Evolutionary conservation across 768 basidiomycete species (phyloP).

Genomic region (Termitomyces eurrhizus): DNA sequence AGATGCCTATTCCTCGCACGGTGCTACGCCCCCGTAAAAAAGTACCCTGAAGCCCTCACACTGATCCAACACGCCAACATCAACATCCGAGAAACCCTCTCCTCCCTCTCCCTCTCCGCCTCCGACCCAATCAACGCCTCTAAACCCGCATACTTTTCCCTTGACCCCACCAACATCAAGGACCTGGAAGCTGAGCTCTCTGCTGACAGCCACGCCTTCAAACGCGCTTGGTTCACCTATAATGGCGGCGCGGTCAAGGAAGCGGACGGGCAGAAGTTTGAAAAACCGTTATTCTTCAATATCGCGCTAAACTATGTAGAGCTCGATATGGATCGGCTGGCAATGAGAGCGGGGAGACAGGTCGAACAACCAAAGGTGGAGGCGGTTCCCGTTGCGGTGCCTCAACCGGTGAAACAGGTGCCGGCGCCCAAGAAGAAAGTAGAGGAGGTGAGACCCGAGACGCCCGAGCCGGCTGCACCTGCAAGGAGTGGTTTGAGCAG

Average conservation of each 20-base stretch:
- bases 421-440: constrained; percentile 50
- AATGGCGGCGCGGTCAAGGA: constrained; percentile 61
- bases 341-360: constrained; percentile 66
- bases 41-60: constrained; percentile 67
- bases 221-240: constrained; percentile 74
- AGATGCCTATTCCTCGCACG: constrained; percentile 77
- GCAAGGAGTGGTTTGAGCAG: constrained; percentile 55
- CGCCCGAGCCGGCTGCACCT: constrained; percentile 45
- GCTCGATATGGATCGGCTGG: constrained; percentile 75
- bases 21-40: constrained; percentile 67
- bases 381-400: constrained; percentile 19
- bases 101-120: constrained; percentile 44
- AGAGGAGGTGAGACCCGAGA: constrained; percentile 47
- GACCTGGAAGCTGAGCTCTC: constrained; percentile 50
- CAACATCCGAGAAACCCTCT: constrained; percentile 69
- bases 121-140: constrained; percentile 41
- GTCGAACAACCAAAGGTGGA: constrained; percentile 13
- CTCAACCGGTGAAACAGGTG: constrained; percentile 35
- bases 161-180: constrained; percentile 39
- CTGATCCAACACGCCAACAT: constrained; percentile 70
- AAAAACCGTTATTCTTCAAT: constrained; percentile 92
- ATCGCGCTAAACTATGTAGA: constrained; percentile 91
- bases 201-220: constrained; percentile 46
- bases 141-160: constrained; percentile 51
- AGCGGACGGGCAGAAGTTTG: constrained; percentile 41